Evolutionary conservation across 1,284 basidiomycete species (phyloP).

Genomic region (Melampsora medusae): DNA sequence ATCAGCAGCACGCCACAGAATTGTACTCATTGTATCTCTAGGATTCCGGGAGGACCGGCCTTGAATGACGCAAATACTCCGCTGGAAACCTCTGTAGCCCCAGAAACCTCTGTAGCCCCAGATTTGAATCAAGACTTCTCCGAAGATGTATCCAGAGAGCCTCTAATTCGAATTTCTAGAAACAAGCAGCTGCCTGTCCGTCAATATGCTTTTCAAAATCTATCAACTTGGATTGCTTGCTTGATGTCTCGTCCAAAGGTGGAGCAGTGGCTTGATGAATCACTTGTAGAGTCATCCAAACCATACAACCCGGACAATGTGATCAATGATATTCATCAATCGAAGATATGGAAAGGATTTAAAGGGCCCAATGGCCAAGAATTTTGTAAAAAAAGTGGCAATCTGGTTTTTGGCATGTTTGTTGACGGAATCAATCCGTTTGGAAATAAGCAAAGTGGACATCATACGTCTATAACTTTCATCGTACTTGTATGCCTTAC

Average conservation of each 20-base stretch:
- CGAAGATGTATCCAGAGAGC: too few relatives aligned
- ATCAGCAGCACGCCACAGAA: background rate
- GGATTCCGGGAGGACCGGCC: too few relatives aligned
- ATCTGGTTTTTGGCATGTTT: constrained; percentile 22
- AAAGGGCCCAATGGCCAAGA: background rate
- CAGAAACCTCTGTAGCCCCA: too few relatives aligned
- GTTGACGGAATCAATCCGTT: constrained; percentile 23
- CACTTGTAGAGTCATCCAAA: background rate
- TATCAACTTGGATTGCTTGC: constrained; percentile 3
- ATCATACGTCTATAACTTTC: constrained; percentile 22
- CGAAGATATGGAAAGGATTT: constrained; percentile 11
- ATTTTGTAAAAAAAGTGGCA: background rate
- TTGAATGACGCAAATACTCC: too few relatives aligned
- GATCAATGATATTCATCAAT: constrained; percentile 13
- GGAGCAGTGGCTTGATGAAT: constrained; percentile 7
- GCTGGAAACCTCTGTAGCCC: too few relatives aligned
- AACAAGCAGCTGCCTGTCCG: constrained; percentile 46
- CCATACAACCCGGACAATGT: background rate
- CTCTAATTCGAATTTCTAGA: constrained; percentile 54
- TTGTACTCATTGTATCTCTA: too few relatives aligned
- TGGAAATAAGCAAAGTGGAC: constrained; percentile 16
- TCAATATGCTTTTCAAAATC: constrained; percentile 8
- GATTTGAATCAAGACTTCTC: too few relatives aligned
- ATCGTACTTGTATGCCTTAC: constrained; percentile 22
- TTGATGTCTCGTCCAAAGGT: constrained; percentile 11